Conservation (phyloP, 2,329 filamentous ascomycete genomes). For the Furcasterigmium furcatum region DNA sequence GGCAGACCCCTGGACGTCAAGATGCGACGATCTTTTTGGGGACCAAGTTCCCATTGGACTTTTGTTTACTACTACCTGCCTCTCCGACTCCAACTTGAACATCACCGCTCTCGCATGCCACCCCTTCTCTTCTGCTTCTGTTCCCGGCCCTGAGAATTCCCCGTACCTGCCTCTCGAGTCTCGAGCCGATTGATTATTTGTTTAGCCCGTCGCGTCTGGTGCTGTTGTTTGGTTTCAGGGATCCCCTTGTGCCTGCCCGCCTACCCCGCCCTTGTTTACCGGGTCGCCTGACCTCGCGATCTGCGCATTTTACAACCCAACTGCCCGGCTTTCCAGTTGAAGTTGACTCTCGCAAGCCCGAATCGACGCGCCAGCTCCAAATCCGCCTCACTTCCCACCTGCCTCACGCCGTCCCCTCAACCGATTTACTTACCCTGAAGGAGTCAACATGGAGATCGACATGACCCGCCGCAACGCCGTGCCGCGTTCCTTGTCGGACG, state of each 20-base stretch:
- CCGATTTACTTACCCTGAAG: not conserved
- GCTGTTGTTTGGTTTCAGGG: not conserved
- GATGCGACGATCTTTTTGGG: conserved; percentile 5
- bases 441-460: conserved; percentile 60
- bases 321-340: not conserved
- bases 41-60: conserved; percentile 1
- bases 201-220: too few relatives aligned
- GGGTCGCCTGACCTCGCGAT: conserved; percentile 9
- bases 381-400: not conserved
- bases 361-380: not conserved
- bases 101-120: not conserved
- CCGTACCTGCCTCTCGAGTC: conserved; percentile 2
- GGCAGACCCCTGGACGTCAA: not conserved
- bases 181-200: not conserved
- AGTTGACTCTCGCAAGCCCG: conserved; percentile 4
- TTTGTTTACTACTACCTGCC: conserved; percentile 2
- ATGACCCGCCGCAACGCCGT: conserved; percentile 80
- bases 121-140: conserved; percentile 4
- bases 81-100: too few relatives aligned
- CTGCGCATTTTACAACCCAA: conserved; percentile 5
- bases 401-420: not conserved
- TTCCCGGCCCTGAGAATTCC: conserved; percentile 6
- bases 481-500: conserved; percentile 75
- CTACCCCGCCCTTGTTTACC: conserved; percentile 5
- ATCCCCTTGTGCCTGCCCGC: conserved; percentile 1